Percentiles rank a stretch among this genome's conserved stretches.
phyloP scores from a whole-genome alignment of 192 early-diverging fungal genomes.

The Podila verticillata region DNA sequence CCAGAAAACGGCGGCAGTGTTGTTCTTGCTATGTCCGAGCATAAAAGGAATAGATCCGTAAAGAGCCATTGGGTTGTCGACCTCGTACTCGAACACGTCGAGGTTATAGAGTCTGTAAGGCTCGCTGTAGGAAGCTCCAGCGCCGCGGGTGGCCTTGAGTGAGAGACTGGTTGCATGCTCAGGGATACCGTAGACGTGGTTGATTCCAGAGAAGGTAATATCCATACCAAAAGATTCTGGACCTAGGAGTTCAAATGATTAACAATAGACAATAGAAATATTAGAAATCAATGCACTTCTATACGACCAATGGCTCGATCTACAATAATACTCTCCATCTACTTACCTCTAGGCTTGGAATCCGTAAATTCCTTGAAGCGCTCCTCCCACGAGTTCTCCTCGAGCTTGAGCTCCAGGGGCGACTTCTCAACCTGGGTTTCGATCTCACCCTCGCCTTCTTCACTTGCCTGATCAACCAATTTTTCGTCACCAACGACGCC shows the following conservation, averaged over 20 bases:
- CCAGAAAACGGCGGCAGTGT: slow-evolving; percentile 86
- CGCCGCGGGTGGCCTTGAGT: slow-evolving; percentile 87
- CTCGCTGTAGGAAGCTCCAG: slow-evolving; percentile 77
- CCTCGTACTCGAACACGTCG: slow-evolving; percentile 97
- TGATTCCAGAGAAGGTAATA: slow-evolving; percentile 85
- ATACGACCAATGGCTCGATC: background rate
- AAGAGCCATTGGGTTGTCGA: slow-evolving; percentile 96
- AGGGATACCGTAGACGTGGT: slow-evolving; percentile 95
- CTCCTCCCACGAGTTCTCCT: slow-evolving; percentile 84
- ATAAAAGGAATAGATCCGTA: slow-evolving; percentile 97
- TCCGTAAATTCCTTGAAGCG: slow-evolving; percentile 89
- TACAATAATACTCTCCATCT: background rate
- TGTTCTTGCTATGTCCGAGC: slow-evolving; percentile 83
- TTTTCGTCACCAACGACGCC: slow-evolving; percentile 57
- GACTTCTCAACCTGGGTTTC: slow-evolving; percentile 57
- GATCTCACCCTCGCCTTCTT: slow-evolving; percentile 52
- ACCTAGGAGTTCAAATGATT: slow-evolving; percentile 54
- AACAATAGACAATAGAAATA: background rate
- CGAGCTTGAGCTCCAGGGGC: slow-evolving; percentile 38
- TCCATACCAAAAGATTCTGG: slow-evolving; percentile 96
- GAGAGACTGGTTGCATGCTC: slow-evolving; percentile 91
- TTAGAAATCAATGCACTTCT: background rate
- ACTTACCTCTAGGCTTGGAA: slow-evolving; percentile 89
- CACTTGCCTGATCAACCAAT: slow-evolving; percentile 40
- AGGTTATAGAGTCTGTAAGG: slow-evolving; percentile 98